Conservation (phyloP, 2,329 filamentous ascomycete species). For the Neofusicoccum sp. region DNA sequence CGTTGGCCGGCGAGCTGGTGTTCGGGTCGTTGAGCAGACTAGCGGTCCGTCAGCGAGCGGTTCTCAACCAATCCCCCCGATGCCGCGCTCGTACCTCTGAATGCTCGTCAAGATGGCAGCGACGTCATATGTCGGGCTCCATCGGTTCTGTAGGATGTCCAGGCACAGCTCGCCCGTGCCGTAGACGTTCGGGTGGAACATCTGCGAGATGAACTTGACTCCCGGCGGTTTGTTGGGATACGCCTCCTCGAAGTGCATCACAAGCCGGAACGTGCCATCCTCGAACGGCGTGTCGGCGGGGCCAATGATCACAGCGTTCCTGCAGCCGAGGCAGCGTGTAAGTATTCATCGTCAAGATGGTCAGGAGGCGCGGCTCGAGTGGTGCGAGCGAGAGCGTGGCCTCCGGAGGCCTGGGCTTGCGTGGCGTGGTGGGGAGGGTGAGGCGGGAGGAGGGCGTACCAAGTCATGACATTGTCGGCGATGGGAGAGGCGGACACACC, state of each 20-base stretch:
- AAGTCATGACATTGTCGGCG: conserved; percentile 96
- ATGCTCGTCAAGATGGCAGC: conserved; percentile 96
- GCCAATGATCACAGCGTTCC: conserved; percentile 98
- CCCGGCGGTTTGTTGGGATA: conserved; percentile 98
- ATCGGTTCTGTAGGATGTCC: conserved; percentile 95
- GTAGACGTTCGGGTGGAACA: conserved; percentile 99
- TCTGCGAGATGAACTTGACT: conserved; percentile 97
- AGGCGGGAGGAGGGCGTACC: conserved; percentile 57
- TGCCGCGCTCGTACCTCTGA: conserved; percentile 68
- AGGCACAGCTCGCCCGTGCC: conserved; percentile 94
- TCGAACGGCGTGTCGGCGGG: conserved; percentile 97
- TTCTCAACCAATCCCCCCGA: background rate
- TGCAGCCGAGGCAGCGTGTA: conserved; percentile 43
- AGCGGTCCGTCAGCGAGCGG: conserved; percentile 15
- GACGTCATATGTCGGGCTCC: conserved; percentile 98
- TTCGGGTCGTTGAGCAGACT: conserved; percentile 97
- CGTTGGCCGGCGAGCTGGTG: conserved; percentile 96
- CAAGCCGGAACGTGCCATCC: conserved; percentile 94
- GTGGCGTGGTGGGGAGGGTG: conserved; percentile 7
- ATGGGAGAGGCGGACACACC: conserved; percentile 96
- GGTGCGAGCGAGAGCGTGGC: background rate
- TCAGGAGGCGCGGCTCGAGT: conserved; percentile 6
- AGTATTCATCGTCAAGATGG: conserved; percentile 26
- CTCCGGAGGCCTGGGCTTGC: conserved; percentile 9
- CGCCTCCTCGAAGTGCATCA: conserved; percentile 99